Conservation (phyloP, 352 stramenopile species). For the Globisporangium nodosum region DNA sequence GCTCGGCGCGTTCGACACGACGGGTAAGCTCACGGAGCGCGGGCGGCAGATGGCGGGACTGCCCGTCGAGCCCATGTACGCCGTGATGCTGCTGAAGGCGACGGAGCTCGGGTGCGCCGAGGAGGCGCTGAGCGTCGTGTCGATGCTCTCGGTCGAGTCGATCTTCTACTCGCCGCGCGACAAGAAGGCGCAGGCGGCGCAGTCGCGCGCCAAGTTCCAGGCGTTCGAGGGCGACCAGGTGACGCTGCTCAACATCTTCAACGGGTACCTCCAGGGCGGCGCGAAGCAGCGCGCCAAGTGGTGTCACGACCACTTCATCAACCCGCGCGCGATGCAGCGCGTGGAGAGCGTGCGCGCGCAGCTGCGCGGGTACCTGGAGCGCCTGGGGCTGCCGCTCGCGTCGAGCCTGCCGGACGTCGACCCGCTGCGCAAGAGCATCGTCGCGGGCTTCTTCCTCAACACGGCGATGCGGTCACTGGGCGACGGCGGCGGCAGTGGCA, state of each 20-base stretch:
- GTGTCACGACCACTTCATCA: constrained; percentile 86
- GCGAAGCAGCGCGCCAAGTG: constrained; percentile 82
- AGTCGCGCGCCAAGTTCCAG: constrained; percentile 72
- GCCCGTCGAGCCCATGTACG: constrained; percentile 86
- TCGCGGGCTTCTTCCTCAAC: constrained; percentile 87
- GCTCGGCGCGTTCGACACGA: constrained; percentile 56
- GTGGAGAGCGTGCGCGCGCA: constrained; percentile 81
- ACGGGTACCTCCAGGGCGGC: constrained; percentile 63
- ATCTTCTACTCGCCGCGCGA: constrained; percentile 86
- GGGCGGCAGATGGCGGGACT: constrained; percentile 82
- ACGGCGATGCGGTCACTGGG: constrained; percentile 81
- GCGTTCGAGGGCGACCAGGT: constrained; percentile 84
- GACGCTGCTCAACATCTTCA: constrained; percentile 81
- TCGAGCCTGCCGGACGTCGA: constrained; percentile 78
- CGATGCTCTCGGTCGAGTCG: constrained; percentile 88
- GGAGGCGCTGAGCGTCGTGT: constrained; percentile 81
- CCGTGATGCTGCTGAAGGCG: constrained; percentile 83
- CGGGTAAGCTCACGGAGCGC: constrained; percentile 59
- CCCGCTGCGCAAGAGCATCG: constrained; percentile 82
- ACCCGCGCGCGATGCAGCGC: constrained; percentile 73
- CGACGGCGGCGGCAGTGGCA: constrained; percentile 45
- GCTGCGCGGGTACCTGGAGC: constrained; percentile 64
- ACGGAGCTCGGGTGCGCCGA: constrained; percentile 73
- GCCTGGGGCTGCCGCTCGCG: constrained; percentile 56
- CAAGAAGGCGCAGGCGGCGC: constrained; percentile 78